phyloP scores from a whole-genome alignment of 768 basidiomycete species.

The Suillus subluteus region DNA sequence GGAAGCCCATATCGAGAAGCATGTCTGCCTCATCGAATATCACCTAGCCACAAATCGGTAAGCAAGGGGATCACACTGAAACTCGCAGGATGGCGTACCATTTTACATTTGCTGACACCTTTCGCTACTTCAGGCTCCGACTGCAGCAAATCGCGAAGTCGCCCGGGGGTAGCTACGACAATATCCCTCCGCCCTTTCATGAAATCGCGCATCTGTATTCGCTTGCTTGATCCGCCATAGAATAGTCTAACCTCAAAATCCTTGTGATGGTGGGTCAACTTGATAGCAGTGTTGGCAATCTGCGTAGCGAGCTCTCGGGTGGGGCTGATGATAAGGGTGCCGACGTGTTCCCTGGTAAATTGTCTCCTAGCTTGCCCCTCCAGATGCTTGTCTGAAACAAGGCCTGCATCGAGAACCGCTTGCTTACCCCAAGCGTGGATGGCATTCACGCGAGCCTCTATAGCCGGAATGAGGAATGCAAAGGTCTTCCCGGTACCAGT shows the following conservation, averaged over 20 bases:
- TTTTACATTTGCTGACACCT: conserved; percentile 55
- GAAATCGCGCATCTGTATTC: conserved; percentile 71
- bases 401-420: conserved; percentile 46
- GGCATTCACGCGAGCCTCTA: conserved; percentile 71
- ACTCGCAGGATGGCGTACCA: conserved; percentile 46
- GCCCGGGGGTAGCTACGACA: conserved; percentile 89
- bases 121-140: conserved; percentile 57
- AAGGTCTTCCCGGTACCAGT: conserved; percentile 92
- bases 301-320: conserved; percentile 91
- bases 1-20: conserved; percentile 90
- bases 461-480: conserved; percentile 85
- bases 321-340: conserved; percentile 83
- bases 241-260: conserved; percentile 74
- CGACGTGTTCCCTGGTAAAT: conserved; percentile 55
- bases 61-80: conserved; percentile 9
- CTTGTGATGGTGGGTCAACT: conserved; percentile 60
- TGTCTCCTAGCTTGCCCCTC: conserved; percentile 34
- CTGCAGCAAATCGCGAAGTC: conserved; percentile 73
- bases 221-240: conserved; percentile 75
- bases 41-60: conserved; percentile 50
- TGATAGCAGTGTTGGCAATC: conserved; percentile 82
- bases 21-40: conserved; percentile 94
- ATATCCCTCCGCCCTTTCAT: conserved; percentile 68
- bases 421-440: conserved; percentile 50
- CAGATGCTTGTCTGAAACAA: conserved; percentile 34